A percentile compares a stretch with the other conserved stretches of the same genome.
These are phyloP conservation scores for Talaromyces sp. DNA, from an alignment of 2,329 filamentous ascomycete genomes.

Conservation along the genomic window DNA sequence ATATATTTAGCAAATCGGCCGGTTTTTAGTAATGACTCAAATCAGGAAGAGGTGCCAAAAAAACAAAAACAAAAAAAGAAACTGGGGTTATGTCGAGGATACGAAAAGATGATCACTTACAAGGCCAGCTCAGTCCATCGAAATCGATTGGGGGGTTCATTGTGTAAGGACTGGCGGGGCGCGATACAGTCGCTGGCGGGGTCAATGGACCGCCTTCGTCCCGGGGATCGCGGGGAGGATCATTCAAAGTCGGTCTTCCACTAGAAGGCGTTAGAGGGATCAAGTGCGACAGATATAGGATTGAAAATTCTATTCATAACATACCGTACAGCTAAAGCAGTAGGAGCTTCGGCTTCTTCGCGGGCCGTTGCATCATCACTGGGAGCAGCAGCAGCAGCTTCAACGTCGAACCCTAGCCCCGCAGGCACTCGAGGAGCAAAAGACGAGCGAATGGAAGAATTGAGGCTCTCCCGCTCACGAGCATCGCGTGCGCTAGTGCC, in stretches of 20 bases:
- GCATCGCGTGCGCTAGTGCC: constrained; percentile 49
- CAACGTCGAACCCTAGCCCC: constrained; percentile 32
- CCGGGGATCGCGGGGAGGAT: constrained; percentile 56
- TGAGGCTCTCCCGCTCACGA: constrained; percentile 60
- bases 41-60: too few relatives aligned
- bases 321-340: constrained; percentile 30
- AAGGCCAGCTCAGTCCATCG: constrained; percentile 56
- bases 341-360: constrained; percentile 16
- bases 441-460: constrained; percentile 61
- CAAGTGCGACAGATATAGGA: neutral
- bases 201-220: constrained; percentile 56
- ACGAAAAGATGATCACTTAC: constrained; percentile 37
- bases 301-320: neutral
- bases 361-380: constrained; percentile 20
- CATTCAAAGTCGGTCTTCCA: constrained; percentile 42
- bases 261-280: constrained; percentile 12
- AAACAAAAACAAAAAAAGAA: too few relatives aligned
- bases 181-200: constrained; percentile 55
- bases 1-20: neutral
- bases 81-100: too few relatives aligned
- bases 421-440: constrained; percentile 48
- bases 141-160: constrained; percentile 55
- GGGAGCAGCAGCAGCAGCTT: constrained; percentile 7
- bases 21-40: too few relatives aligned
- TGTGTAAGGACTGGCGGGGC: constrained; percentile 54